Evolutionary conservation across 352 stramenopile species (phyloP).

Genomic region (Phytophthora quininea): DNA sequence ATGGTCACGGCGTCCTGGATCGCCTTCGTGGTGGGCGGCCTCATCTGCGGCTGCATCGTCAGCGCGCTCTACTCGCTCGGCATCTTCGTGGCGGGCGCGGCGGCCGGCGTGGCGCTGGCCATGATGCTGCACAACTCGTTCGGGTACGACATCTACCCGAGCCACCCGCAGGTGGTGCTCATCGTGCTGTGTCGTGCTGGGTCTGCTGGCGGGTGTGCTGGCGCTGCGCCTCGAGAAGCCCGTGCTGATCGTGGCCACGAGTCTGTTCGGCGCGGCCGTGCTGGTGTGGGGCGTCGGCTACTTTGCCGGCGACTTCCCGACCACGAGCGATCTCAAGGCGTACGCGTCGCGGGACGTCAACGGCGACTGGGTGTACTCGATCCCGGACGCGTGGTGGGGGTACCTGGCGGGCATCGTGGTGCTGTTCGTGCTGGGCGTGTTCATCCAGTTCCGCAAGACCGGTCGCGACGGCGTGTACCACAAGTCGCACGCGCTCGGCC

Average conservation of each 20-base stretch:
- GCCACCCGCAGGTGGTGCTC: constrained; percentile 51
- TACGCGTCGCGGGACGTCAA: constrained; percentile 45
- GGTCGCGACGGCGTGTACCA: constrained; percentile 39
- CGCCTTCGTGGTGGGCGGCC: constrained; percentile 55
- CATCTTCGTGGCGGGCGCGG: constrained; percentile 63
- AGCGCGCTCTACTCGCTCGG: constrained; percentile 55
- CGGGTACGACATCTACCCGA: constrained; percentile 61
- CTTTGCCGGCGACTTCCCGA: constrained; percentile 66
- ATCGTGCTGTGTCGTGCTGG: constrained; percentile 50
- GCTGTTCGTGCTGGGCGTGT: constrained; percentile 56
- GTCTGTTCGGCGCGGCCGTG: constrained; percentile 51
- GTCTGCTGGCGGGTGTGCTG: constrained; percentile 43
- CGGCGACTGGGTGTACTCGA: constrained; percentile 57
- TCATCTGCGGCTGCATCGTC: constrained; percentile 53
- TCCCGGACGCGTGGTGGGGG: constrained; percentile 64
- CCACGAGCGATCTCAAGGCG: constrained; percentile 51
- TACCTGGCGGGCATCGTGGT: constrained; percentile 61
- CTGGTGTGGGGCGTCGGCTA: constrained; percentile 68
- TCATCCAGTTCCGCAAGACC: constrained; percentile 72
- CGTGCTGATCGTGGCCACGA: constrained; percentile 60
- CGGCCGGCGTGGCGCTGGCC: constrained; percentile 56
- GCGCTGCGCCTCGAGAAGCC: constrained; percentile 61
- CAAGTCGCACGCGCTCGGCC: constrained; percentile 30
- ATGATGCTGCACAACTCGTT: constrained; percentile 60
- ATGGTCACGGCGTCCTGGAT: constrained; percentile 65